Percentiles rank a stretch among this genome's conserved stretches.
These are phyloP conservation scores for Krasilnikovozyma curviuscula DNA, from an alignment of 768 basidiomycete genomes.

Conservation along the genomic window DNA sequence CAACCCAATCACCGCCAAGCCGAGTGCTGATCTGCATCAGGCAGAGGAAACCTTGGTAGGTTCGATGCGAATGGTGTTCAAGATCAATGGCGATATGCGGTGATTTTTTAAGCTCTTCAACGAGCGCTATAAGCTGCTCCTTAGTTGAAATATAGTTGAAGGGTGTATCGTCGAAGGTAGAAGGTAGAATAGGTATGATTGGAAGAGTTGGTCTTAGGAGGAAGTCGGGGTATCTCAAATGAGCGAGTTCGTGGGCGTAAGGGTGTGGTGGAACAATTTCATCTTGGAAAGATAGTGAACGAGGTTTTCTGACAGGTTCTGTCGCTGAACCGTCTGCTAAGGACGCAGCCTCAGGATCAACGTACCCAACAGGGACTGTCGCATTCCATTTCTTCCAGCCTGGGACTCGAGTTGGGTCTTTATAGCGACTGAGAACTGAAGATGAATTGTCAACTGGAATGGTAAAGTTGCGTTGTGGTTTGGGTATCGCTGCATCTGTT, in stretches of 20 bases:
- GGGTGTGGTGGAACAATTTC: slow-evolving; percentile 33
- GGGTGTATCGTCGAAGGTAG: slow-evolving; percentile 43
- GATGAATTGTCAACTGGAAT: slow-evolving; percentile 41
- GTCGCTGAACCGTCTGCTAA: slow-evolving; percentile 4
- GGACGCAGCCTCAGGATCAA: slow-evolving; percentile 10
- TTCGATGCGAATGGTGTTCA: slow-evolving; percentile 77
- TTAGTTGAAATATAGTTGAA: slow-evolving; percentile 52
- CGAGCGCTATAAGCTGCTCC: slow-evolving; percentile 40
- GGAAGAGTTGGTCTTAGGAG: slow-evolving; percentile 35
- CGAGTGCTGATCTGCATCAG: slow-evolving; percentile 65
- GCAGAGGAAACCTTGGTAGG: slow-evolving; percentile 71
- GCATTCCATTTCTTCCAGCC: slow-evolving; percentile 57
- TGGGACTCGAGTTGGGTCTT: slow-evolving; percentile 39
- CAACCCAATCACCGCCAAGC: slow-evolving; percentile 45
- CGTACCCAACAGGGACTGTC: slow-evolving; percentile 56
- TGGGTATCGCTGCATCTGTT: slow-evolving; percentile 55
- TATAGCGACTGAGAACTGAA: slow-evolving; percentile 22
- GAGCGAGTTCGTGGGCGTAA: slow-evolving; percentile 66
- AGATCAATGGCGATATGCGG: slow-evolving; percentile 66
- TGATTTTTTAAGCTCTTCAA: slow-evolving; percentile 37
- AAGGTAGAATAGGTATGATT: slow-evolving; percentile 34
- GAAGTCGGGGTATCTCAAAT: slow-evolving; percentile 48
- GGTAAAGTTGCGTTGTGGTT: slow-evolving; percentile 64
- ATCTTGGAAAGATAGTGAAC: neutral
- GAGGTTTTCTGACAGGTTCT: neutral